phyloP scores from a whole-genome alignment of 1,139 yeast genomes.

The Saccharomyces hybrid region DNA sequence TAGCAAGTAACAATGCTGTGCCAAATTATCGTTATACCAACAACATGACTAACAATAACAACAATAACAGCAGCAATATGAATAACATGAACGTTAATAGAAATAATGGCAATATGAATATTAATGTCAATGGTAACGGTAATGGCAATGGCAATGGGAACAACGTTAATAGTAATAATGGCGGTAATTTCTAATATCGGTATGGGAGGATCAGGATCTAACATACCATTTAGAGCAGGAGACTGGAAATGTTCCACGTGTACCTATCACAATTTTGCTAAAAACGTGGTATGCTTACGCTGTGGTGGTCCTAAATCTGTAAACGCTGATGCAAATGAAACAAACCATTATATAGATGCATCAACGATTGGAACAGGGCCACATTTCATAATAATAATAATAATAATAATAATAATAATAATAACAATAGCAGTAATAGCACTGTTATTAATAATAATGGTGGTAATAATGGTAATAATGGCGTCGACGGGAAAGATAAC shows the following conservation, averaged over 20 bases:
- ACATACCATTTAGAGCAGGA: slow-evolving; percentile 89
- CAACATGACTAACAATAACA: slow-evolving; percentile 6
- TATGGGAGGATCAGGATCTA: slow-evolving; percentile 30
- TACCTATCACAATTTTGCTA: slow-evolving; percentile 87
- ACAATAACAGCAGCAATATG: neutral
- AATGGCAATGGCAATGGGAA: slow-evolving; percentile 1
- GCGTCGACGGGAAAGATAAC: slow-evolving; percentile 1
- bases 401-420: slow-evolving; percentile 1
- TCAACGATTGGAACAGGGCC: neutral
- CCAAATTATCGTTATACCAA: slow-evolving; percentile 2
- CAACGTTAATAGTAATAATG: slow-evolving; percentile 8
- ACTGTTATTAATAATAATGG: slow-evolving; percentile 6
- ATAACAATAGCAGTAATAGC: slow-evolving; percentile 1
- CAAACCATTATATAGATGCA: neutral
- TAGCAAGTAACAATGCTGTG: neutral
- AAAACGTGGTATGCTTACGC: slow-evolving; percentile 75
- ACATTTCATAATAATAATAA: slow-evolving; percentile 1
- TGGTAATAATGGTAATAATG: no score
- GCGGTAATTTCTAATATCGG: slow-evolving; percentile 8
- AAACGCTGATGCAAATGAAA: slow-evolving; percentile 5
- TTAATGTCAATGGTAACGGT: slow-evolving; percentile 8
- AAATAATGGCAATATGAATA: slow-evolving; percentile 1
- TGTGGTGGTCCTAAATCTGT: slow-evolving; percentile 67
- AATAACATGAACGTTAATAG: neutral
- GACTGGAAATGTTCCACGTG: slow-evolving; percentile 91